A percentile compares a stretch with the other conserved stretches of the same genome.
These are phyloP conservation scores for Phallus indusiatus DNA, from an alignment of 768 basidiomycete species.

Conservation along the genomic window DNA sequence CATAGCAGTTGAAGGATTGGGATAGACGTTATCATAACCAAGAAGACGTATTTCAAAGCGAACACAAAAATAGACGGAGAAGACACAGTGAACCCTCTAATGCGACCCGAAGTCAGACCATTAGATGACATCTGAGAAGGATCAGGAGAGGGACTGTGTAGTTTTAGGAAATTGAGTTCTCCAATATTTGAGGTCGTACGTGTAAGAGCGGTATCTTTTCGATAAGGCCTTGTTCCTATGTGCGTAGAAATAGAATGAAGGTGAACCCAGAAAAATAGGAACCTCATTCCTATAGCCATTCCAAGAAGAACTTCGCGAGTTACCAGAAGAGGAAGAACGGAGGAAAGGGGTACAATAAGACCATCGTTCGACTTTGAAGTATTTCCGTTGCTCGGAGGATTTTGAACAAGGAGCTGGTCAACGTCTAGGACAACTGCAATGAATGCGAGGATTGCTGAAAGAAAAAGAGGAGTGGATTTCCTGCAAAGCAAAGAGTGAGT, in stretches of 20 bases:
- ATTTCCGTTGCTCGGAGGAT: conserved; percentile 15
- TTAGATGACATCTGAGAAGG: too few species aligned
- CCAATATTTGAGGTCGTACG: conserved; percentile 8
- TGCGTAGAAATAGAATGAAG: conserved; percentile 31
- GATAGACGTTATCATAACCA: conserved; percentile 36
- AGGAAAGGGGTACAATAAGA: conserved; percentile 12
- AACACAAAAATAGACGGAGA: conserved; percentile 21
- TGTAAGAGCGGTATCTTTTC: conserved; percentile 10
- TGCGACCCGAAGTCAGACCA: not conserved
- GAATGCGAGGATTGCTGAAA: conserved; percentile 54
- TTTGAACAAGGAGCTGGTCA: conserved; percentile 36
- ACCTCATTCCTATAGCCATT: conserved; percentile 47
- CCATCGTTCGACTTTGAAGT: conserved; percentile 16
- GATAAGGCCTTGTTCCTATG: too few species aligned
- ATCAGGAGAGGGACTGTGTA: conserved; percentile 9
- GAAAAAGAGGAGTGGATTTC: conserved; percentile 32
- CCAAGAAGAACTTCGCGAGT: conserved; percentile 52
- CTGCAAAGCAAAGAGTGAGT: conserved; percentile 29
- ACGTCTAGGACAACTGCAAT: conserved; percentile 56
- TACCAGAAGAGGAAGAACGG: conserved; percentile 31
- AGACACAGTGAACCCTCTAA: not conserved
- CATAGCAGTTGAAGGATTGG: conserved; percentile 55
- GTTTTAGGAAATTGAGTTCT: conserved; percentile 12
- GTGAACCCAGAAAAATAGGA: conserved; percentile 61
- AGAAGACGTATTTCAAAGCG: conserved; percentile 40